A percentile compares a stretch with the other conserved stretches of the same genome.
phyloP scores from a whole-genome alignment of 306 rosid species.

The Fragaria vesca region DNA sequence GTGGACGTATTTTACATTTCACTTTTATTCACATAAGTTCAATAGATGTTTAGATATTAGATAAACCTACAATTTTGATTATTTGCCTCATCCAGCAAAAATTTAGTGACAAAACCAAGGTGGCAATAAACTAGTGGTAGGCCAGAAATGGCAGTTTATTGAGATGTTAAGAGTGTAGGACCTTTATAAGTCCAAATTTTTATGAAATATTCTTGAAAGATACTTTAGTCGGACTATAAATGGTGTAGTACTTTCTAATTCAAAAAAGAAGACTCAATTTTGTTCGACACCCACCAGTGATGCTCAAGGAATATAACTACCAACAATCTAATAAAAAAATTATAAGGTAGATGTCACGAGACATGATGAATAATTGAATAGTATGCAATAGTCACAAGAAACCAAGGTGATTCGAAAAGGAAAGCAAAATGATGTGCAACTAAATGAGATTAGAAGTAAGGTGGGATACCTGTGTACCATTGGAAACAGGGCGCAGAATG shows the following conservation, averaged over 20 bases:
- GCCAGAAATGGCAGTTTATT: neutral
- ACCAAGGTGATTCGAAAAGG: neutral
- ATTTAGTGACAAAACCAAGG: neutral
- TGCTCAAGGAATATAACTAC: neutral
- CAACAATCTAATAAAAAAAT: neutral
- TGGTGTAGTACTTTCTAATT: neutral
- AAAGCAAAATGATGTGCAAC: neutral
- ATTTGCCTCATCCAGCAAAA: neutral
- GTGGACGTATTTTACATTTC: neutral
- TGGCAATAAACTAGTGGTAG: neutral
- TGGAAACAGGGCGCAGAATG: slow-evolving; percentile 89
- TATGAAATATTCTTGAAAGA: too few relatives aligned
- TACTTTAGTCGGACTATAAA: neutral
- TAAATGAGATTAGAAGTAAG: neutral
- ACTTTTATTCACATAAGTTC: neutral
- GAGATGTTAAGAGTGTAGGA: neutral
- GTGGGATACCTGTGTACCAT: slow-evolving; percentile 73
- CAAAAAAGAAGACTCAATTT: neutral
- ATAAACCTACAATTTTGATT: neutral
- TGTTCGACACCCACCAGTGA: neutral
- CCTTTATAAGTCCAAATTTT: neutral
- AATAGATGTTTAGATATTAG: neutral
- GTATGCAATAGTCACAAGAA: neutral
- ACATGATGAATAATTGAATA: neutral
- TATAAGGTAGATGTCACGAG: slow-evolving; percentile 1